Evolutionary conservation across 305 asterid species (phyloP).

Genomic region (Salvia sclarea): DNA sequence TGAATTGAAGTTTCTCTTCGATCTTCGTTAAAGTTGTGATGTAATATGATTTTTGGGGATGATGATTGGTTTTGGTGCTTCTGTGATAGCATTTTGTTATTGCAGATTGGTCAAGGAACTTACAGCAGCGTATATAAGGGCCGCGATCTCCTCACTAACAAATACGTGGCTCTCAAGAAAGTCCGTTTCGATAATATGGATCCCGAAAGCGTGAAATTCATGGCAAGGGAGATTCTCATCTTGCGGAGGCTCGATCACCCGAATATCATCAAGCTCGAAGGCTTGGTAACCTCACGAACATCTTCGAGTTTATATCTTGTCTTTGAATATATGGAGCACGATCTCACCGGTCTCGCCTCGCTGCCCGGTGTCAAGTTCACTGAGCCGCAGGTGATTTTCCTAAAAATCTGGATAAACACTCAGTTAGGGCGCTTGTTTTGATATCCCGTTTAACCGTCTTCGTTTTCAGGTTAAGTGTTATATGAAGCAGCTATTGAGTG

Average conservation of each 20-base stretch:
- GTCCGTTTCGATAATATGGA: slow-evolving; percentile 94
- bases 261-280: slow-evolving; percentile 84
- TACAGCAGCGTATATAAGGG: slow-evolving; percentile 94
- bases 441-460: neutral
- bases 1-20: neutral
- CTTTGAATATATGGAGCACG: slow-evolving; percentile 96
- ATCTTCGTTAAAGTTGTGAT: slow-evolving; percentile 15
- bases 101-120: slow-evolving; percentile 99
- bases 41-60: slow-evolving; percentile 1
- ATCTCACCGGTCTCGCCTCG: slow-evolving; percentile 89
- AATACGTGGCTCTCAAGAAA: slow-evolving; percentile 83
- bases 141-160: slow-evolving; percentile 65
- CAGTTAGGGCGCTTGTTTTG: neutral
- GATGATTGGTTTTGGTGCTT: slow-evolving; percentile 37
- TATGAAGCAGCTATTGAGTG: slow-evolving; percentile 90
- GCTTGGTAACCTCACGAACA: slow-evolving; percentile 76
- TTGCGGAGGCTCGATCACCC: slow-evolving; percentile 93
- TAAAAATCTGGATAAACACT: slow-evolving; percentile 6
- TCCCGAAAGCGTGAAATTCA: slow-evolving; percentile 90
- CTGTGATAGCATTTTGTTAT: slow-evolving; percentile 46
- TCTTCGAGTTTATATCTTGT: slow-evolving; percentile 84
- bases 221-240: slow-evolving; percentile 95
- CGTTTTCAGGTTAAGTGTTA: slow-evolving; percentile 80
- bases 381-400: slow-evolving; percentile 68
- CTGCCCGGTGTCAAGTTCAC: slow-evolving; percentile 79